Evolutionary conservation across 192 early-diverging fungal genomes (phyloP).

Genomic region (Podochytrium sp.): DNA sequence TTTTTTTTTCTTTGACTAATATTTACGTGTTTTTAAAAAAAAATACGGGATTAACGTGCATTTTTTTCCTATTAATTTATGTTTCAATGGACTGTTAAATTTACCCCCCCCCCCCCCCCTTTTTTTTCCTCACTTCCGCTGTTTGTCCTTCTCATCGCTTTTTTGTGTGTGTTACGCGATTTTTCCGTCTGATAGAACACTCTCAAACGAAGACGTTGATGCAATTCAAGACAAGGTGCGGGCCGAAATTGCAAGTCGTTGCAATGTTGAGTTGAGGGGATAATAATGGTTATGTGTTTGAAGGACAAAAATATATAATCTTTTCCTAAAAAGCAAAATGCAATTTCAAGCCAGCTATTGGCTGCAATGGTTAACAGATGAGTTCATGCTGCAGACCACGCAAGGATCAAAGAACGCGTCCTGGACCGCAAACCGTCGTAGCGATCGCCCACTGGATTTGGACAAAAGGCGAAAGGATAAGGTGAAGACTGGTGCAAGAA

Average conservation of each 20-base stretch:
- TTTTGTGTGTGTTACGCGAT: not conserved
- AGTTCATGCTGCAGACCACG: no score
- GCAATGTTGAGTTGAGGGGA: constrained; percentile 79
- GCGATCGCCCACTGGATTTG: no score
- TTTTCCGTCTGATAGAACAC: constrained; percentile 73
- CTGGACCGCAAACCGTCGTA: no score
- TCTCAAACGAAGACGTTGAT: constrained; percentile 95
- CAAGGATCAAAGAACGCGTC: no score
- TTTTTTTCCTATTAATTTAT: constrained; percentile 94
- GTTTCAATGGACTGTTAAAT: constrained; percentile 97
- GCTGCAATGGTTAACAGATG: no score
- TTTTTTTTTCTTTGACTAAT: not conserved
- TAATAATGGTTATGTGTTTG: no score
- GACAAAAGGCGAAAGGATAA: no score
- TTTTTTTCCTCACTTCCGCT: no score
- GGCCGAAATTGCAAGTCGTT: constrained; percentile 58
- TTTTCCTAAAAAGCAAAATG: not conserved
- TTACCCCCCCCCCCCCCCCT: no score
- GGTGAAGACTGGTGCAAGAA: no score
- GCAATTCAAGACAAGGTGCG: constrained; percentile 83
- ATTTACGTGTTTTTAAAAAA: constrained; percentile 80
- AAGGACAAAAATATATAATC: not conserved
- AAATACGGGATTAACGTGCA: constrained; percentile 79
- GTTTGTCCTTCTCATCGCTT: constrained; percentile 12
- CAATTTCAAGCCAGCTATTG: not conserved